Conservation (phyloP, 306 rosid species). For the Inga laurina region DNA sequence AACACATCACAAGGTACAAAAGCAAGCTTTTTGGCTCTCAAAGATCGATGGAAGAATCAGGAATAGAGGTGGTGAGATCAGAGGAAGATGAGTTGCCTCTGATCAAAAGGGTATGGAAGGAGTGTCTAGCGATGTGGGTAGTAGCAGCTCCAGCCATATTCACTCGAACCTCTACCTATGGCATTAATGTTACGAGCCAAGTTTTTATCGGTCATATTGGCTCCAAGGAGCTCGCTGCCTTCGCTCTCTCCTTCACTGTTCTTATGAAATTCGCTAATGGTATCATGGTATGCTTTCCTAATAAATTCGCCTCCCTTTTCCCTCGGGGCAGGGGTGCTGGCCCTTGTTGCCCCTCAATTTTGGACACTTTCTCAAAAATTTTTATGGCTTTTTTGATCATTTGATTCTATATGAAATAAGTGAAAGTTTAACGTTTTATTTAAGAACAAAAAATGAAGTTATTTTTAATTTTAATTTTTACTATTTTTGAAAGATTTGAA, state of each 20-base stretch:
- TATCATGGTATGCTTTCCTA: conserved; percentile 39
- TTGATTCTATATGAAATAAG: no score
- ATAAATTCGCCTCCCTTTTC: not conserved
- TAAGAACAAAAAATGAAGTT: no score
- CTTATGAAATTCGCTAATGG: conserved; percentile 56
- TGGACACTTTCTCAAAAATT: no score
- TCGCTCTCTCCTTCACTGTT: conserved; percentile 49
- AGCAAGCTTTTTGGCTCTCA: not conserved
- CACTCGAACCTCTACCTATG: conserved; percentile 50
- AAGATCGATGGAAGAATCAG: conserved; percentile 28
- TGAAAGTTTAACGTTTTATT: no score
- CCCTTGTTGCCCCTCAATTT: no score
- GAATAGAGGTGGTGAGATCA: conserved; percentile 19
- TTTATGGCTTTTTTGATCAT: no score
- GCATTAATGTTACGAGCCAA: conserved; percentile 53
- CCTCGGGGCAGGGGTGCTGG: no score
- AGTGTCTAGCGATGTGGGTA: conserved; percentile 45
- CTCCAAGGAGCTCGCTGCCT: conserved; percentile 50
- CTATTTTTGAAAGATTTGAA: no score
- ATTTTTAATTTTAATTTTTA: no score
- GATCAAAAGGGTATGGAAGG: conserved; percentile 43
- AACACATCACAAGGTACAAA: not conserved
- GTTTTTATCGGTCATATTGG: conserved; percentile 58
- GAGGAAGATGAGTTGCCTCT: conserved; percentile 4
- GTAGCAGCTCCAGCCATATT: conserved; percentile 61